phyloP scores from a whole-genome alignment of 2,329 filamentous ascomycete genomes.

The Paecilomyces sp. region DNA sequence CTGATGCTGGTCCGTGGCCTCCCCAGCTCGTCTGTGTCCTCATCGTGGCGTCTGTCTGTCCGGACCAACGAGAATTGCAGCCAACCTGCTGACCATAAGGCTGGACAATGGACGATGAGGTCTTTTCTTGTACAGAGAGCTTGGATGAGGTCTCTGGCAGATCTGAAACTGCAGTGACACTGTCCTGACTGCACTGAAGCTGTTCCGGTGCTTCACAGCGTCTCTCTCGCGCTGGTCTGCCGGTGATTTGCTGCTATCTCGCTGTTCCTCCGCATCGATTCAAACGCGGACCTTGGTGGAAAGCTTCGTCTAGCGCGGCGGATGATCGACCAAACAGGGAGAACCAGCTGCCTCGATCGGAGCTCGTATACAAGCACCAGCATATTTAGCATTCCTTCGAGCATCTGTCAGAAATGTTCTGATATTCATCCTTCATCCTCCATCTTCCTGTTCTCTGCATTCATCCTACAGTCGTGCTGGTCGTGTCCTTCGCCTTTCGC shows the following conservation, averaged over 20 bases:
- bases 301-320: constrained; percentile 4
- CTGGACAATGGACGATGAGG: neutral
- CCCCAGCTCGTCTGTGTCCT: neutral
- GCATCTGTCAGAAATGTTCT: neutral
- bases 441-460: neutral
- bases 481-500: neutral
- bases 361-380: neutral
- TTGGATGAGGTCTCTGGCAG: neutral
- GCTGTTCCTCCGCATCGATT: neutral
- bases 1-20: neutral
- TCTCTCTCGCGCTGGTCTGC: neutral
- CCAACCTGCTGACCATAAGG: neutral
- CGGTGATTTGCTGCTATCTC: neutral
- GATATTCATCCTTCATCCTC: neutral
- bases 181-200: neutral
- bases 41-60: neutral
- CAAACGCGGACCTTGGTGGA: constrained; percentile 14
- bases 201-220: neutral
- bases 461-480: neutral
- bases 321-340: neutral
- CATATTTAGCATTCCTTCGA: neutral
- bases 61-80: neutral
- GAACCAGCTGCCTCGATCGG: neutral
- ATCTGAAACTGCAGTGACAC: neutral
- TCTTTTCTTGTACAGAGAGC: neutral